Evolutionary conservation across 345 rosid genomes (phyloP).

Genomic region (Abelmoschus esculentus): DNA sequence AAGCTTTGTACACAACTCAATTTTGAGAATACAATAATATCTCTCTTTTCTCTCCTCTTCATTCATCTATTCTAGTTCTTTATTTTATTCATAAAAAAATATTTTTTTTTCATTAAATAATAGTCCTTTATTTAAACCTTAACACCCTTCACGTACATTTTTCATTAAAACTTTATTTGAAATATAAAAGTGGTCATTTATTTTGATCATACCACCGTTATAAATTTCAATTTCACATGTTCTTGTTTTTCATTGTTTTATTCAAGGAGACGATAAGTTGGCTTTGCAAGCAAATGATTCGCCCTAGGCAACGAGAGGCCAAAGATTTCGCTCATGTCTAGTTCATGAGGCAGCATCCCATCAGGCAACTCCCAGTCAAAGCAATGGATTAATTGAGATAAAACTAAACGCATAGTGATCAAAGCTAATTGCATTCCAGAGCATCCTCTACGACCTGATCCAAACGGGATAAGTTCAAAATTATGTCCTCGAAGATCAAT

Average conservation of each 20-base stretch:
- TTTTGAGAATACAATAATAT: too few species aligned
- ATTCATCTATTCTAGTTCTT: too few species aligned
- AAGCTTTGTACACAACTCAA: too few species aligned
- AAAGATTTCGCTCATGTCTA: constrained; percentile 12
- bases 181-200: too few species aligned
- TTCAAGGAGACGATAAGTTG: not conserved
- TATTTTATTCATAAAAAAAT: too few species aligned
- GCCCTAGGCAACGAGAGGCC: constrained; percentile 5
- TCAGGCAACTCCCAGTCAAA: constrained; percentile 15
- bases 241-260: not conserved
- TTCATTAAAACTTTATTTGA: too few species aligned
- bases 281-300: not conserved
- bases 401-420: not conserved
- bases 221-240: not conserved
- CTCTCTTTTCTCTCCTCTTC: too few species aligned
- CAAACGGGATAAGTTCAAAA: constrained; percentile 13
- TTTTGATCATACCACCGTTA: too few species aligned
- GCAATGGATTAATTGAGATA: constrained; percentile 14
- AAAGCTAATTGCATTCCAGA: constrained; percentile 1
- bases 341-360: constrained; percentile 9
- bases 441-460: constrained; percentile 10
- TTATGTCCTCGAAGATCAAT: constrained; percentile 6
- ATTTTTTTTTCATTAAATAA: too few species aligned
- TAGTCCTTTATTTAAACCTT: too few species aligned
- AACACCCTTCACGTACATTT: too few species aligned